Evolutionary conservation across 306 rosid species (phyloP).

Genomic region (Fragaria iinumae): DNA sequence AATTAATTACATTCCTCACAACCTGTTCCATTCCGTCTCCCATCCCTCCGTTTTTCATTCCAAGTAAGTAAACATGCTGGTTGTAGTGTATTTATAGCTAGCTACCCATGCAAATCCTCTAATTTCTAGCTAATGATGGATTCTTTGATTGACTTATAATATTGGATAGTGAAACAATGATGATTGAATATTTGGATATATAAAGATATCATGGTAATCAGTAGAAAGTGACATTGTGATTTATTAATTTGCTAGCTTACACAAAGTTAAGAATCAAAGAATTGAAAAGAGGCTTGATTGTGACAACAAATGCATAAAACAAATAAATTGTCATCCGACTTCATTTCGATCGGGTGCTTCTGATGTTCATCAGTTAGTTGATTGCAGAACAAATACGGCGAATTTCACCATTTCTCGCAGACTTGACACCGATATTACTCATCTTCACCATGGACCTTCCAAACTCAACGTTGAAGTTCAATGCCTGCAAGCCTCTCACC

Average conservation of each 20-base stretch:
- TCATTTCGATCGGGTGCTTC: neutral
- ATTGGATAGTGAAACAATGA: too few relatives aligned
- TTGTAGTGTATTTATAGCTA: too few relatives aligned
- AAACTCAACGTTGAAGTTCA: conserved; percentile 46
- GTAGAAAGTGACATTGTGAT: neutral
- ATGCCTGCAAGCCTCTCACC: conserved; percentile 27
- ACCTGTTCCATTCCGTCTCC: too few relatives aligned
- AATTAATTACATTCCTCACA: too few relatives aligned
- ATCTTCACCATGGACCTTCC: conserved; percentile 66
- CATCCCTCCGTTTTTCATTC: too few relatives aligned
- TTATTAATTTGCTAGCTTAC: neutral
- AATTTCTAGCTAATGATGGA: too few relatives aligned
- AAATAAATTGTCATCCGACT: neutral
- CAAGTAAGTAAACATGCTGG: too few relatives aligned
- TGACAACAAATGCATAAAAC: neutral
- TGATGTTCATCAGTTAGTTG: neutral
- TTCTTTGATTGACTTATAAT: neutral
- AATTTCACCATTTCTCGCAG: conserved; percentile 48
- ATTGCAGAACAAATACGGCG: conserved; percentile 51
- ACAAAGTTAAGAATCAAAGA: neutral
- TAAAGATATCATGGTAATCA: too few relatives aligned
- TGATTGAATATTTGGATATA: too few relatives aligned
- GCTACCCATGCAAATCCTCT: too few relatives aligned
- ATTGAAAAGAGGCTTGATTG: neutral
- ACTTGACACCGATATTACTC: conserved; percentile 55